These are phyloP conservation scores for Pleurotus eryngii DNA, from an alignment of 768 basidiomycete genomes.

Conservation along the genomic window DNA sequence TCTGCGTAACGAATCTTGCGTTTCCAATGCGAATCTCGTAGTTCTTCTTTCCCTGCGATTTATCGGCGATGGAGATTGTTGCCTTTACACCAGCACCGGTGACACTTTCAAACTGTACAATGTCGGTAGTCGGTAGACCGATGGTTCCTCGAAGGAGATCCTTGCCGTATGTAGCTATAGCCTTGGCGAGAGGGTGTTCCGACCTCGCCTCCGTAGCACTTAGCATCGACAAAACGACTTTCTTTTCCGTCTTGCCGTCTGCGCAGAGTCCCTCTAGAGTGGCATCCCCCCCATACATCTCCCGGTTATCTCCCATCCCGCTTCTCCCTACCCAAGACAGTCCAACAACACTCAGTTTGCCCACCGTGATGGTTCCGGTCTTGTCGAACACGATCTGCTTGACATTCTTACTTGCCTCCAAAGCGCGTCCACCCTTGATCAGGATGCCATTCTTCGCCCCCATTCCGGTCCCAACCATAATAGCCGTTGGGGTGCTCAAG, in stretches of 20 bases:
- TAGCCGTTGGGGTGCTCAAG: slow-evolving; percentile 93
- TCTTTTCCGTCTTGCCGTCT: slow-evolving; percentile 59
- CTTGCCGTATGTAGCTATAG: slow-evolving; percentile 81
- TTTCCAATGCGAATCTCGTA: slow-evolving; percentile 73
- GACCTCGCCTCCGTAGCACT: slow-evolving; percentile 86
- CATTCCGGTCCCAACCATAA: slow-evolving; percentile 98
- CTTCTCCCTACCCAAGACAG: slow-evolving; percentile 63
- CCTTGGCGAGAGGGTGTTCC: slow-evolving; percentile 95
- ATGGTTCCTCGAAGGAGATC: slow-evolving; percentile 44
- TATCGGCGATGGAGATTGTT: slow-evolving; percentile 48
- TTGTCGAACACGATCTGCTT: slow-evolving; percentile 90
- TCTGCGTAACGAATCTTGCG: slow-evolving; percentile 62
- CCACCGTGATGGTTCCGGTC: slow-evolving; percentile 95
- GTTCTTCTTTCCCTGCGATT: slow-evolving; percentile 39
- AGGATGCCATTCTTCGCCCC: slow-evolving; percentile 96
- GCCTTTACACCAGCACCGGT: slow-evolving; percentile 90
- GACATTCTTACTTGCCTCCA: slow-evolving; percentile 86
- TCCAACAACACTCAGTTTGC: slow-evolving; percentile 82
- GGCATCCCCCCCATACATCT: slow-evolving; percentile 41
- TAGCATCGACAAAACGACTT: slow-evolving; percentile 74
- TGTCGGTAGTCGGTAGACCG: slow-evolving; percentile 40
- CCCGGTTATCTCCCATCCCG: slow-evolving; percentile 23
- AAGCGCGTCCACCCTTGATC: slow-evolving; percentile 94
- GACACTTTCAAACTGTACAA: slow-evolving; percentile 80
- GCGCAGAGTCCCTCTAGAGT: slow-evolving; percentile 46